Percentiles rank a stretch among this genome's conserved stretches.
Evolutionary conservation across 208 protist genomes (phyloP).

Genomic region (Vickermania spadyakhi): DNA sequence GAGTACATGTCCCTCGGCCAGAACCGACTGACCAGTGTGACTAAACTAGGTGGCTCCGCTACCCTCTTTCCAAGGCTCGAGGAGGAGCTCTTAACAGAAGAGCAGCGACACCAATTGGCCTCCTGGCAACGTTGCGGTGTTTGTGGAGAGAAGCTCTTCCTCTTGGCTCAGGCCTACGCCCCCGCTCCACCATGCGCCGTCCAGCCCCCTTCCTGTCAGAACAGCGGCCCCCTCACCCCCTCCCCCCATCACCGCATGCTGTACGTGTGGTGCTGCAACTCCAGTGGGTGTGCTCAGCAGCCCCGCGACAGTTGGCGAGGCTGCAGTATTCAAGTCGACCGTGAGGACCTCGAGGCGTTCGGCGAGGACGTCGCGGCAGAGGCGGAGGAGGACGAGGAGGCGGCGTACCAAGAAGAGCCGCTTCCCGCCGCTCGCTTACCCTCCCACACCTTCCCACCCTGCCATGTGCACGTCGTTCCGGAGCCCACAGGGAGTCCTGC

Average conservation of each 20-base stretch:
- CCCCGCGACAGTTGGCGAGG: constrained; percentile 59
- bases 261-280: constrained; percentile 79
- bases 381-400: constrained; percentile 9
- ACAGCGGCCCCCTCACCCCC: constrained; percentile 2
- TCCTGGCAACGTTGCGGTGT: constrained; percentile 64
- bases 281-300: constrained; percentile 40
- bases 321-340: constrained; percentile 56
- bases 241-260: constrained; percentile 63
- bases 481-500: constrained; percentile 21
- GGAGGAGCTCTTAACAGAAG: constrained; percentile 1
- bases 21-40: constrained; percentile 55
- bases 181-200: constrained; percentile 25
- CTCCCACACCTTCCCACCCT: constrained; percentile 41
- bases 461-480: constrained; percentile 48
- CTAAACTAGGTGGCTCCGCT: constrained; percentile 61
- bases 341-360: constrained; percentile 21
- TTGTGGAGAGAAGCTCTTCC: constrained; percentile 55
- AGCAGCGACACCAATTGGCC: constrained; percentile 17
- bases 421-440: constrained; percentile 28
- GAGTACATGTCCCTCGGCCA: constrained; percentile 50
- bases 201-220: neutral
- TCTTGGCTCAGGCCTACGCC: constrained; percentile 70
- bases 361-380: constrained; percentile 23
- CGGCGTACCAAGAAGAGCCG: constrained; percentile 32
- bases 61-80: constrained; percentile 40